Percentiles rank a stretch among this genome's conserved stretches.
Evolutionary conservation across 768 basidiomycete genomes (phyloP).

Genomic region (Candolleomyces aberdarensis): DNA sequence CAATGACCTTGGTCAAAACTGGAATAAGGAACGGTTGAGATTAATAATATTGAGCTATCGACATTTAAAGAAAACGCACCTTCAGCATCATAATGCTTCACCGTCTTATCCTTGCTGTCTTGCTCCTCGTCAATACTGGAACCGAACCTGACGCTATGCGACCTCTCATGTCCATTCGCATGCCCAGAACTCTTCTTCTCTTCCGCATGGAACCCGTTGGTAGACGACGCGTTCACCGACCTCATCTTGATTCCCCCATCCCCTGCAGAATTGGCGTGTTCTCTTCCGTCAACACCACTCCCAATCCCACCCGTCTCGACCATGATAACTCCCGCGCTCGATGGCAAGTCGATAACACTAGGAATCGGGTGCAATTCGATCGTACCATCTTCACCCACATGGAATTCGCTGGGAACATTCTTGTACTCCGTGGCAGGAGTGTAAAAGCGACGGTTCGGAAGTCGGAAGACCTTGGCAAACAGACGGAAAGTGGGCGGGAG

Average conservation of each 20-base stretch:
- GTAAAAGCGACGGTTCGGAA: constrained; percentile 87
- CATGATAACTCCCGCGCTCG: constrained; percentile 35
- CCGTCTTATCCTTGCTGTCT: constrained; percentile 32
- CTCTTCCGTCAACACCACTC: constrained; percentile 24
- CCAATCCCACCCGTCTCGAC: constrained; percentile 46
- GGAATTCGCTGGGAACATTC: constrained; percentile 57
- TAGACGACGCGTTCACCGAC: constrained; percentile 14
- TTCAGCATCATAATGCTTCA: constrained; percentile 84
- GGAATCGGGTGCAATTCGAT: constrained; percentile 71
- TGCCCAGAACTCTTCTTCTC: constrained; percentile 5
- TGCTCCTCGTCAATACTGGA: constrained; percentile 21
- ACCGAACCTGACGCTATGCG: constrained; percentile 19
- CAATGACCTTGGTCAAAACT: constrained; percentile 89
- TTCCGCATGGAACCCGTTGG: too few relatives aligned
- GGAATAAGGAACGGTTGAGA: constrained; percentile 1
- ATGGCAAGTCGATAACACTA: constrained; percentile 78
- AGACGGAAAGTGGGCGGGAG: constrained; percentile 85
- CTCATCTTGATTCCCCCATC: constrained; percentile 69
- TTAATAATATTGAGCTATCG: constrained; percentile 1
- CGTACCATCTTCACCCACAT: constrained; percentile 30
- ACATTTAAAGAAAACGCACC: constrained; percentile 43
- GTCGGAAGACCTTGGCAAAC: constrained; percentile 58
- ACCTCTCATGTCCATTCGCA: constrained; percentile 15
- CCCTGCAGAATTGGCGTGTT: constrained; percentile 22
- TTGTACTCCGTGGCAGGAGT: constrained; percentile 89